Evolutionary conservation across 2,329 filamentous ascomycete genomes (phyloP).

Genomic region (Epichloe sibirici): DNA sequence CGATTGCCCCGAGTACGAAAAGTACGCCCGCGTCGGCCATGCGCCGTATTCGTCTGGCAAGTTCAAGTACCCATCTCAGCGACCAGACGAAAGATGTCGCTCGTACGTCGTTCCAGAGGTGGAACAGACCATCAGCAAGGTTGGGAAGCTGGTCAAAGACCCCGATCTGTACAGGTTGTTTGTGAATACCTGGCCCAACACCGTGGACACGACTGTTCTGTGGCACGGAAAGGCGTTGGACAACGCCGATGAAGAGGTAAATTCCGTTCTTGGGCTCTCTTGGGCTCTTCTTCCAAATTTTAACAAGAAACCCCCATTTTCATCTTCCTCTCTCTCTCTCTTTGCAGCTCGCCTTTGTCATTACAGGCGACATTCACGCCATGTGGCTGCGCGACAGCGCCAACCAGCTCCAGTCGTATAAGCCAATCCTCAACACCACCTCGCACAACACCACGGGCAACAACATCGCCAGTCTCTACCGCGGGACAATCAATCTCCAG

Average conservation of each 20-base stretch:
- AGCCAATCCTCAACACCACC: slow-evolving; percentile 46
- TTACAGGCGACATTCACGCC: slow-evolving; percentile 81
- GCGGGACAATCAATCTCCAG: slow-evolving; percentile 67
- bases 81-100: slow-evolving; percentile 63
- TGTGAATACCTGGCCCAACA: slow-evolving; percentile 62
- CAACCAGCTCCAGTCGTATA: slow-evolving; percentile 67
- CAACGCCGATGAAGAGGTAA: slow-evolving; percentile 45
- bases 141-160: slow-evolving; percentile 60
- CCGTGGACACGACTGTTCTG: slow-evolving; percentile 58
- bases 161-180: slow-evolving; percentile 63
- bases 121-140: slow-evolving; percentile 58
- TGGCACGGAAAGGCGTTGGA: slow-evolving; percentile 52
- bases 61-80: slow-evolving; percentile 66
- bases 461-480: slow-evolving; percentile 52
- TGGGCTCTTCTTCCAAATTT: background rate
- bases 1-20: slow-evolving; percentile 23
- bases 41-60: slow-evolving; percentile 65
- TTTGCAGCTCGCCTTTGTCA: slow-evolving; percentile 57
- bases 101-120: slow-evolving; percentile 69
- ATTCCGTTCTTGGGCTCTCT: background rate
- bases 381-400: slow-evolving; percentile 88
- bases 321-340: background rate
- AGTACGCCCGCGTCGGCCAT: slow-evolving; percentile 33
- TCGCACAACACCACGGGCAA: slow-evolving; percentile 29
- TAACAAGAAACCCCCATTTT: too few species aligned